These are phyloP conservation scores for Gentiana straminea DNA, from an alignment of 257 asterid genomes.

Conservation along the genomic window DNA sequence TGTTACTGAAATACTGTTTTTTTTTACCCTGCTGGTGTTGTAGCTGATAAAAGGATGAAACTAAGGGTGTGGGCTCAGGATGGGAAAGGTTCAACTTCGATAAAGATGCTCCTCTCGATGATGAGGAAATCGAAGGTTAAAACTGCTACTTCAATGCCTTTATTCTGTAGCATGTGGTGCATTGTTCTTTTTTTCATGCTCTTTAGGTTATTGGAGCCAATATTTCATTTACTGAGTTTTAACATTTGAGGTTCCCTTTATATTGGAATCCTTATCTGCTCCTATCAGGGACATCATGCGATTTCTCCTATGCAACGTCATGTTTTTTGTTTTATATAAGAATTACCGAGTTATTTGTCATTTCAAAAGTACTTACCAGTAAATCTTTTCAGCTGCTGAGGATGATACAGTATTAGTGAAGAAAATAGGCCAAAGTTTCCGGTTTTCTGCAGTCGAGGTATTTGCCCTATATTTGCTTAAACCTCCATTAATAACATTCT, in stretches of 20 bases:
- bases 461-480: conserved; percentile 1
- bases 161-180: background rate
- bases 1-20: background rate
- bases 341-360: background rate
- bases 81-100: conserved; percentile 93
- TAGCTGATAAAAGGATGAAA: conserved; percentile 79
- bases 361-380: background rate
- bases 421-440: conserved; percentile 79
- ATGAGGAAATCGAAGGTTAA: conserved; percentile 83
- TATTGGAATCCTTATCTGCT: background rate
- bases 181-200: background rate
- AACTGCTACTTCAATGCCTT: conserved; percentile 3
- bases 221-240: background rate
- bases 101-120: conserved; percentile 91
- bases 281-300: background rate
- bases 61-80: conserved; percentile 71
- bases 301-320: background rate
- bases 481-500: background rate
- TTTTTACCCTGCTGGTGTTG: background rate
- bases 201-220: background rate
- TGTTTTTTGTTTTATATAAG: background rate
- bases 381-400: conserved; percentile 56
- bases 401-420: conserved; percentile 73
- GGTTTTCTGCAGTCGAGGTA: conserved; percentile 75
- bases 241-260: background rate